Conservation (phyloP, 2,329 filamentous ascomycete species). For the Colletotrichum sp. region DNA sequence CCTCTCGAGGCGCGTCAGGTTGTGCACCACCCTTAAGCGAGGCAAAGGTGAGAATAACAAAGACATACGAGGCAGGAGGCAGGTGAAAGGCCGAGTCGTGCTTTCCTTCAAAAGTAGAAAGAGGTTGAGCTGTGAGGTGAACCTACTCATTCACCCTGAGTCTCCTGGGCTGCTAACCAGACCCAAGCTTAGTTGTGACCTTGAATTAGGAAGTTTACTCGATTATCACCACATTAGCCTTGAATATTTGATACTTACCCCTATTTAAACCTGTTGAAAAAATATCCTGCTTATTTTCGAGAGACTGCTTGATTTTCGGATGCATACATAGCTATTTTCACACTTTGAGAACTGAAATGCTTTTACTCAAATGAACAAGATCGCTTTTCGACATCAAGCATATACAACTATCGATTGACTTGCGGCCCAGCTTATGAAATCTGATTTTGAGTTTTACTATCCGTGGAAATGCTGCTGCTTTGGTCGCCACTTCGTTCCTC, state of each 20-base stretch:
- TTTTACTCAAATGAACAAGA: background rate
- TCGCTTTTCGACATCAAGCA: background rate
- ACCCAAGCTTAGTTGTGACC: background rate
- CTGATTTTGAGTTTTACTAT: background rate
- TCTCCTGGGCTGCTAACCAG: background rate
- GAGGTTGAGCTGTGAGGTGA: background rate
- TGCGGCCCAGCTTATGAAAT: too few relatives aligned
- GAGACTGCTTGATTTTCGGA: too few relatives aligned
- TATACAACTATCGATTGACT: too few relatives aligned
- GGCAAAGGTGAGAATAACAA: background rate
- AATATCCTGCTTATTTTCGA: too few relatives aligned
- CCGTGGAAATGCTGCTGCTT: background rate
- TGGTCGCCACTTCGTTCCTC: background rate
- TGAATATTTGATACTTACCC: too few relatives aligned
- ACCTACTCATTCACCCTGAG: background rate
- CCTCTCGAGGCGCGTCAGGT: background rate
- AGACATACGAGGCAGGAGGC: background rate
- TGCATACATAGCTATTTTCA: background rate
- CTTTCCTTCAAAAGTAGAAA: background rate
- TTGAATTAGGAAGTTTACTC: accelerated
- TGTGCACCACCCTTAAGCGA: background rate
- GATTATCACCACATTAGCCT: too few relatives aligned
- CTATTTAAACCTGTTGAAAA: too few relatives aligned
- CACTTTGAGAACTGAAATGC: too few relatives aligned
- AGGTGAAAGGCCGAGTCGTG: background rate